phyloP scores from a whole-genome alignment of 208 protist species.

The Trypanosomatidae sp. region DNA sequence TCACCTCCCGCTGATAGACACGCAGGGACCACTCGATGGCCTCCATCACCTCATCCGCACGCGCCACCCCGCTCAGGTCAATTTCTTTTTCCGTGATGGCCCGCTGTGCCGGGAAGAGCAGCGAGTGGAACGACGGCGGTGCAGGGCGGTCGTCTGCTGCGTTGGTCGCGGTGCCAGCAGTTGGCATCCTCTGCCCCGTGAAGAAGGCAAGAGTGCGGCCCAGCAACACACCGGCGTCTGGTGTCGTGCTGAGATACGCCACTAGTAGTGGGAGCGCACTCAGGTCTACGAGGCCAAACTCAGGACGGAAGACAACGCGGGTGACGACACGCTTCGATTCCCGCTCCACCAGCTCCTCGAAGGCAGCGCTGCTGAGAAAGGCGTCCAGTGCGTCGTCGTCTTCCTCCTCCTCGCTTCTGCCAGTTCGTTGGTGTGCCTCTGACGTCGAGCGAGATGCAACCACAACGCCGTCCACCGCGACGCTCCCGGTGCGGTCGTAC shows the following conservation, averaged over 20 bases:
- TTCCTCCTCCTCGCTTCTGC: slow-evolving; percentile 5
- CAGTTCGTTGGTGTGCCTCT: background rate
- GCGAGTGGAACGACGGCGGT: slow-evolving; percentile 3
- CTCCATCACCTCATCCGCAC: slow-evolving; percentile 65
- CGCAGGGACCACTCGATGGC: slow-evolving; percentile 57
- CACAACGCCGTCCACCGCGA: background rate
- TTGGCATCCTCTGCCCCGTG: slow-evolving; percentile 10
- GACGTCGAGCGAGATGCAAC: background rate
- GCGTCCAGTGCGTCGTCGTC: slow-evolving; percentile 39
- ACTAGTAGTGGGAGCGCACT: slow-evolving; percentile 58
- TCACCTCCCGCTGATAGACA: slow-evolving; percentile 41
- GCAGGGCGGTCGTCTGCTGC: slow-evolving; percentile 4
- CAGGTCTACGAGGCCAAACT: slow-evolving; percentile 66
- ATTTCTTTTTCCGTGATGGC: slow-evolving; percentile 73
- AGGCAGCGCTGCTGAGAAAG: slow-evolving; percentile 32
- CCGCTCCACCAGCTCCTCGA: slow-evolving; percentile 33
- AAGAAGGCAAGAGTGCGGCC: slow-evolving; percentile 46
- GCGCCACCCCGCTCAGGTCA: slow-evolving; percentile 54
- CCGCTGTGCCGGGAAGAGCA: slow-evolving; percentile 16
- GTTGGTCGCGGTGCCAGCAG: background rate
- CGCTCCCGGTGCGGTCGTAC: slow-evolving; percentile 10
- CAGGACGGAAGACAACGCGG: slow-evolving; percentile 34
- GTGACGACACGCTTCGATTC: slow-evolving; percentile 43
- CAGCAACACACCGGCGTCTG: slow-evolving; percentile 26
- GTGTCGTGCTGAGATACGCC: slow-evolving; percentile 41